phyloP scores from a whole-genome alignment of 352 stramenopile species.

The Pythium brassicae region DNA sequence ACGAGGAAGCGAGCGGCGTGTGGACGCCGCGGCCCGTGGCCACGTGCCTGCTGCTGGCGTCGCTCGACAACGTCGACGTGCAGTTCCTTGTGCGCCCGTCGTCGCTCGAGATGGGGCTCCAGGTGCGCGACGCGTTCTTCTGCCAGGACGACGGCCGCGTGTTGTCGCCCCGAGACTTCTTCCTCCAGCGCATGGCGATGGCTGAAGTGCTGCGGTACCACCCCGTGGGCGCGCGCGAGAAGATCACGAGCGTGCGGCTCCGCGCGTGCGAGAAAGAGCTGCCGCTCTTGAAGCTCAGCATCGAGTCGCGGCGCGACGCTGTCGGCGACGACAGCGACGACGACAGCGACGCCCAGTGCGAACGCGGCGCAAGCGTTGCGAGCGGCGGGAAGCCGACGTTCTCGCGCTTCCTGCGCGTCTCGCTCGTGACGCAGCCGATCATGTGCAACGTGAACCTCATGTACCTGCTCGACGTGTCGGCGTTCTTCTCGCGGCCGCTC shows the following conservation, averaged over 20 bases:
- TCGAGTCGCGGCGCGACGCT: slow-evolving; percentile 34
- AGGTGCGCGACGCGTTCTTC: slow-evolving; percentile 69
- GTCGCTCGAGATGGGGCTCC: slow-evolving; percentile 63
- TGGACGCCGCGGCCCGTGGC: slow-evolving; percentile 1
- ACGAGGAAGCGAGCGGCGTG: neutral
- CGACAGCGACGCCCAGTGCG: slow-evolving; percentile 11
- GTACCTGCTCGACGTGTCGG: slow-evolving; percentile 59
- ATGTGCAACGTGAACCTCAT: slow-evolving; percentile 77
- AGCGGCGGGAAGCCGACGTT: too few species aligned
- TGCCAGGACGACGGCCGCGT: slow-evolving; percentile 21
- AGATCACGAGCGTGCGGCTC: slow-evolving; percentile 78
- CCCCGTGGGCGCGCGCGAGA: slow-evolving; percentile 38
- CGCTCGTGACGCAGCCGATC: slow-evolving; percentile 74
- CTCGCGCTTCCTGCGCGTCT: slow-evolving; percentile 41
- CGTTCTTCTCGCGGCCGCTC: slow-evolving; percentile 67
- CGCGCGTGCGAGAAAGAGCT: slow-evolving; percentile 62
- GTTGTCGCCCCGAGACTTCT: slow-evolving; percentile 30
- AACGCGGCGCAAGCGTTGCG: too few species aligned
- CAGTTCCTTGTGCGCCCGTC: slow-evolving; percentile 64
- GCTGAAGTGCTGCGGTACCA: slow-evolving; percentile 66
- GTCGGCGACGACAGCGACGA: slow-evolving; percentile 11
- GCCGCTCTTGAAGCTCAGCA: slow-evolving; percentile 59
- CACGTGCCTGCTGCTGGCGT: slow-evolving; percentile 19
- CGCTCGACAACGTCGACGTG: slow-evolving; percentile 62
- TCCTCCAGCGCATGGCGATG: slow-evolving; percentile 77